These are phyloP conservation scores for Sporisorium exsertum DNA, from an alignment of 1,284 basidiomycete genomes.

Conservation along the genomic window DNA sequence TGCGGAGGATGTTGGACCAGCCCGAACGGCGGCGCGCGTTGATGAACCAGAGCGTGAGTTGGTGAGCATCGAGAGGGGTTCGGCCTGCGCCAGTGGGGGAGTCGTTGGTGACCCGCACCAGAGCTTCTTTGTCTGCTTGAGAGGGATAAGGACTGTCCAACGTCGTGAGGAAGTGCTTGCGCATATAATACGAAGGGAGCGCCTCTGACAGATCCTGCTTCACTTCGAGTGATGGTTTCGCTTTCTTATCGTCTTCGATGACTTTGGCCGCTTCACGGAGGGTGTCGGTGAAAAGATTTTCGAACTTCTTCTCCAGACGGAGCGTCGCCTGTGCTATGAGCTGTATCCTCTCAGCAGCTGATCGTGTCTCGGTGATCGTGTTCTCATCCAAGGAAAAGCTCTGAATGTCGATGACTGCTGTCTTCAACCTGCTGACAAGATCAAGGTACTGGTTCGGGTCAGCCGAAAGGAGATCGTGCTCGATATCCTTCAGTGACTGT, in stretches of 20 bases:
- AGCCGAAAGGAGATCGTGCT: not conserved
- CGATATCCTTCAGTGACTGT: not conserved
- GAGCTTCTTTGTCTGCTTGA: conserved; percentile 43
- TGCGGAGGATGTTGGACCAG: conserved; percentile 59
- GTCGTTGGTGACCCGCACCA: conserved; percentile 51
- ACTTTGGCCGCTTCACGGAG: not conserved
- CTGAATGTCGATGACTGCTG: not conserved
- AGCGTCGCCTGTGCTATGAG: not conserved
- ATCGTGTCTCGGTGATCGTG: not conserved
- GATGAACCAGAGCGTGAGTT: conserved; percentile 66
- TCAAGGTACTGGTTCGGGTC: not conserved
- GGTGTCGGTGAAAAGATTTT: no score
- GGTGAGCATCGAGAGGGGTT: conserved; percentile 19
- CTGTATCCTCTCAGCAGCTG: not conserved
- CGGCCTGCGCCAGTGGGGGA: conserved; percentile 1
- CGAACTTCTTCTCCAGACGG: not conserved
- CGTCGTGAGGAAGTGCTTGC: conserved; percentile 57
- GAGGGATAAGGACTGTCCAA: conserved; percentile 59
- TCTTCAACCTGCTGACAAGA: not conserved
- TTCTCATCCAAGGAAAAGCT: not conserved
- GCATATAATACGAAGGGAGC: conserved; percentile 45
- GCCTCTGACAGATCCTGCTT: conserved; percentile 16
- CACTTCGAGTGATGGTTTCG: not conserved
- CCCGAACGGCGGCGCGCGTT: conserved; percentile 66
- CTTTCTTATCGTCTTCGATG: not conserved